phyloP scores from a whole-genome alignment of 805 yeast genomes.

The Lipomyces sp. region DNA sequence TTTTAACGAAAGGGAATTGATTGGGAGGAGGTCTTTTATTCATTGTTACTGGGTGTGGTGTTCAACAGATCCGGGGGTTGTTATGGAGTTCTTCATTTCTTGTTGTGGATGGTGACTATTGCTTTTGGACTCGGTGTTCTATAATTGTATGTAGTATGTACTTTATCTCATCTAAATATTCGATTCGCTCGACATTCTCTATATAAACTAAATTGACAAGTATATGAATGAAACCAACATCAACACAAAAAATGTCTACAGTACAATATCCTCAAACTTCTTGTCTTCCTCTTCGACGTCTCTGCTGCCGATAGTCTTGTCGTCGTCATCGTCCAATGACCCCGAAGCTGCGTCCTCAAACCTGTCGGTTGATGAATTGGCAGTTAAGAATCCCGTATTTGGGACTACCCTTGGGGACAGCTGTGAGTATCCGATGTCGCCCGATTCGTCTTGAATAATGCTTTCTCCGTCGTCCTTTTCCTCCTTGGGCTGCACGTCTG shows the following conservation, averaged over 20 bases:
- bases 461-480: too few relatives aligned
- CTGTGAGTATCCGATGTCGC: conserved; percentile 2
- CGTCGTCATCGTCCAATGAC: background rate
- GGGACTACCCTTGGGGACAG: background rate
- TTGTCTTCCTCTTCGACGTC: conserved; percentile 6
- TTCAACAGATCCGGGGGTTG: too few relatives aligned
- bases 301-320: conserved; percentile 1
- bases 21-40: too few relatives aligned
- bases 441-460: background rate
- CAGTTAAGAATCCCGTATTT: background rate
- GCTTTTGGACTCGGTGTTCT: background rate
- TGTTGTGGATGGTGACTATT: background rate
- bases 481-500: too few relatives aligned
- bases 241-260: too few relatives aligned
- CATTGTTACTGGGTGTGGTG: too few relatives aligned
- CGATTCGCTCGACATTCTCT: too few relatives aligned
- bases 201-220: too few relatives aligned
- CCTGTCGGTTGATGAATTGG: conserved; percentile 7
- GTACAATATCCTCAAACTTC: conserved; percentile 14
- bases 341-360: conserved; percentile 13
- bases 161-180: background rate
- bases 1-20: too few relatives aligned
- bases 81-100: too few relatives aligned
- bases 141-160: background rate
- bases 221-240: too few relatives aligned